These are phyloP conservation scores for Reticulascus tulasneorum DNA, from an alignment of 2,329 filamentous ascomycete species.

Conservation along the genomic window DNA sequence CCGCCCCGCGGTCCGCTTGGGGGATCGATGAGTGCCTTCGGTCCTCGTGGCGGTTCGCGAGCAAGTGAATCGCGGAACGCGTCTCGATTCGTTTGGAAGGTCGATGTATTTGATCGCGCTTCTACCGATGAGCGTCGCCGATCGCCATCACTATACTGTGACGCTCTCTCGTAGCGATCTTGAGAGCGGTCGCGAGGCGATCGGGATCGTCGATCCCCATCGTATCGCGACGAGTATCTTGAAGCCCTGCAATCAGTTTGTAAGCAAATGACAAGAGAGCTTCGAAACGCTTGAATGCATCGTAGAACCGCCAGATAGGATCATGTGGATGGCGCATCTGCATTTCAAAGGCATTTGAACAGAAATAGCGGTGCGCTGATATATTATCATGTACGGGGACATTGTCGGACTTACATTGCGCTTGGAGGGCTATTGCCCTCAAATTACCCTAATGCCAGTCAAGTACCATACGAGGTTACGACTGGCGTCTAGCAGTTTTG, in stretches of 20 bases:
- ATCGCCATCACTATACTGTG: conserved; percentile 60
- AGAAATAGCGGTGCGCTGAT: too few species aligned
- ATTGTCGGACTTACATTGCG: conserved; percentile 14
- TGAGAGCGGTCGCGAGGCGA: conserved; percentile 68
- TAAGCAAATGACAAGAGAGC: too few species aligned
- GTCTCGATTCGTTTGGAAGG: conserved; percentile 61
- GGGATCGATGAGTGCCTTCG: conserved; percentile 71
- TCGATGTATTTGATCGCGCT: conserved; percentile 49
- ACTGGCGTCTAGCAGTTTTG: too few species aligned
- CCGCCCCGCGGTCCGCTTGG: conserved; percentile 65
- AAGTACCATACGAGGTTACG: too few species aligned
- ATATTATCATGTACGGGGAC: too few species aligned
- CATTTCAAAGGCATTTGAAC: too few species aligned
- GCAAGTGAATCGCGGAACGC: conserved; percentile 38
- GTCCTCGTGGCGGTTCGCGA: conserved; percentile 75
- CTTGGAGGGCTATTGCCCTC: conserved; percentile 15
- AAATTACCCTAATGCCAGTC: conserved; percentile 13
- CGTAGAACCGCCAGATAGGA: conserved; percentile 7
- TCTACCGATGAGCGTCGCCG: conserved; percentile 64
- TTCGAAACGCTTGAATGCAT: conserved; percentile 9
- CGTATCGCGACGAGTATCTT: conserved; percentile 58
- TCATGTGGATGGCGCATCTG: conserved; percentile 10
- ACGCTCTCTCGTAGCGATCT: conserved; percentile 56
- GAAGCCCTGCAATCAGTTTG: conserved; percentile 39
- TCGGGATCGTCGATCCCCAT: conserved; percentile 59